Base-by-base conservation (phyloP, 1,284 basidiomycete genomes). In the Malassezia vespertilionis region DNA sequence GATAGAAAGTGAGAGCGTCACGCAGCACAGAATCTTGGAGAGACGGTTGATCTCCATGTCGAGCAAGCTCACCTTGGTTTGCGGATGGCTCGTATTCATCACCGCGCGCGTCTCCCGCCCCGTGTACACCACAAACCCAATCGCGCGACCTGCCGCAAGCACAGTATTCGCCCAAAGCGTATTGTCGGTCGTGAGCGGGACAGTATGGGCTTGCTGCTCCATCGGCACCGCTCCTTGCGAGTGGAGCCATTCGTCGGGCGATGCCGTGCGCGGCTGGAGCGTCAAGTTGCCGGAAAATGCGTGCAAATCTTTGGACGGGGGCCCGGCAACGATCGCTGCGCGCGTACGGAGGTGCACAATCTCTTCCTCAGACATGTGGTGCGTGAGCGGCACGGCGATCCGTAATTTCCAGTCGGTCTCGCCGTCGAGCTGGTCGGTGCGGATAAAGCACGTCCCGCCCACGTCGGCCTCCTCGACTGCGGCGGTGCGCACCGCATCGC, bases 351-450 rank as follows among this genome's bases (percentile, higher is more conserved):
- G 72, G 6, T 76, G 72, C 18, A 84, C 76, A 3, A 97, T 71
- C 20, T 82, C 82, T 15, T 74, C 74, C 31, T 76, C 79, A 0
- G 75, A 74, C 52, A 91, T 72, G 59, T 80, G 80, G 73, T 95
- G 89, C 23, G 83, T 86, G 21, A 82, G 77, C 1, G 82, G 79
- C 3, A 93, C 82, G 0, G 91, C 90, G 1, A 95, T 82, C 9
- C 86, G 81, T 40, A 96, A 75, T 72, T 99, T 99, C 93, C 93
- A 97, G 63, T 97, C 93, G 1, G 93, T 99, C 73, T 99, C 93
- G 34, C 93, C 93, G 60, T 99, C 93, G 9, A 99, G 77, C 68
- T 97, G 93, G 72, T 99, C 93, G 0, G 93, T 99, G 5, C 91
- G 78, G 43, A 99, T 85, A 72, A 97, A 99, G 70, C 91, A 96